A percentile compares a stretch with the other conserved stretches of the same genome.
These are phyloP conservation scores for Rubus parviflorus DNA, from an alignment of 306 rosid genomes.

Conservation along the genomic window DNA sequence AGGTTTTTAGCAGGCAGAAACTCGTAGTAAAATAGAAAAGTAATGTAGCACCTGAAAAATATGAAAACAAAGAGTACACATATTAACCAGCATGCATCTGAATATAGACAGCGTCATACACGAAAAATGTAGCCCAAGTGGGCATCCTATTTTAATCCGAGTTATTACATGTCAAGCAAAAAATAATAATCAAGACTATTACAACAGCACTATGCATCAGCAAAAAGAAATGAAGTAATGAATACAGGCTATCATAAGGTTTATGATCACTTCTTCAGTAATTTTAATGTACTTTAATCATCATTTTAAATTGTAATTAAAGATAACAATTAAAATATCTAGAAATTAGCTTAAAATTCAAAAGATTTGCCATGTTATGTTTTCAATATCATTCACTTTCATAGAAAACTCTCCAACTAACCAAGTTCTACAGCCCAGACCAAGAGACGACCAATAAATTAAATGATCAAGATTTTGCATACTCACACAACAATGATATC, in stretches of 20 bases:
- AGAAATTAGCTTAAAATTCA: constrained; percentile 16
- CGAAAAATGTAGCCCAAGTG: background rate
- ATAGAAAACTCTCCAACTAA: background rate
- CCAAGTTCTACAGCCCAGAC: background rate
- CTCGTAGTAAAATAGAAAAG: background rate
- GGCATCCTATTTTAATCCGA: background rate
- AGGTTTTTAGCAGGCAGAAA: constrained; percentile 9
- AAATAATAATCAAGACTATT: background rate
- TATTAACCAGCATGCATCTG: background rate
- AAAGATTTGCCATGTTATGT: constrained; percentile 5
- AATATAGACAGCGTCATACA: background rate
- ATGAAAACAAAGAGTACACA: background rate
- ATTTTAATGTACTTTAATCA: background rate
- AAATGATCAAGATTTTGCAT: constrained; percentile 20
- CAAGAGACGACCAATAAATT: background rate
- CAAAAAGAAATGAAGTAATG: constrained; percentile 18
- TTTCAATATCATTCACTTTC: background rate
- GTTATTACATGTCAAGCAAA: background rate
- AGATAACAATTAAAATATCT: background rate
- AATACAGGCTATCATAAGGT: background rate
- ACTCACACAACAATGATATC: constrained; percentile 95
- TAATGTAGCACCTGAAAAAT: background rate
- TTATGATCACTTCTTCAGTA: background rate
- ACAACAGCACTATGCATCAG: constrained; percentile 13
- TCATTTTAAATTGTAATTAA: background rate